phyloP scores from a whole-genome alignment of 805 yeast genomes.

The Cyberlindnera amylophila region DNA sequence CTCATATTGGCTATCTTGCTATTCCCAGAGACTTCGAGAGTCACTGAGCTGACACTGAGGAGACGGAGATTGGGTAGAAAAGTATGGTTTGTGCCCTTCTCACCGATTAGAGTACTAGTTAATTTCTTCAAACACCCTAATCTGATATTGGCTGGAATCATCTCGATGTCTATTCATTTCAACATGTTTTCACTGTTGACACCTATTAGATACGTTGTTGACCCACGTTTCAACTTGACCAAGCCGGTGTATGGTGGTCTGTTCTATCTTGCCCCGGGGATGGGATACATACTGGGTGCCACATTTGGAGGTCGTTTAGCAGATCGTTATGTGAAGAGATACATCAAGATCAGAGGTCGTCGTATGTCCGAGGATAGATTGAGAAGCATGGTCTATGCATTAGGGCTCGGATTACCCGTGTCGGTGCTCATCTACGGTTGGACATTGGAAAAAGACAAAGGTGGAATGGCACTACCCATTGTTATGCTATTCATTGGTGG shows the following conservation, averaged over 20 bases:
- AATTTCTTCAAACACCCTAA: constrained; percentile 40
- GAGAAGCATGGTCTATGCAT: constrained; percentile 35
- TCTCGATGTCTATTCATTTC: constrained; percentile 39
- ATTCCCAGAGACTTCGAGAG: constrained; percentile 41
- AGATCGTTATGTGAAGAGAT: constrained; percentile 43
- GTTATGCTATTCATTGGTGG: constrained; percentile 46
- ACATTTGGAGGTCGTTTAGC: constrained; percentile 51
- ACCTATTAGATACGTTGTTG: constrained; percentile 52
- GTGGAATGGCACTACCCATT: constrained; percentile 54
- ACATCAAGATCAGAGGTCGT: constrained; percentile 35
- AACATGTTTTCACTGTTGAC: constrained; percentile 51
- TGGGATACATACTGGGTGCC: constrained; percentile 50
- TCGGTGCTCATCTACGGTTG: constrained; percentile 43
- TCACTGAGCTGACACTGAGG: constrained; percentile 12
- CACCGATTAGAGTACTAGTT: constrained; percentile 44
- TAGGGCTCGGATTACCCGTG: constrained; percentile 39
- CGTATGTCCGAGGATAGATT: constrained; percentile 53
- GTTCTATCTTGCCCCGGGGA: constrained; percentile 54
- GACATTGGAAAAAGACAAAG: constrained; percentile 33
- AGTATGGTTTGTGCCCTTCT: constrained; percentile 40
- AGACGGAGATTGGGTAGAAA: constrained; percentile 30
- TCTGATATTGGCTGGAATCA: constrained; percentile 40
- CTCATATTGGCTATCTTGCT: constrained; percentile 35
- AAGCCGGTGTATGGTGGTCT: constrained; percentile 48
- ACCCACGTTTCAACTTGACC: constrained; percentile 48